Base-by-base conservation (phyloP, 495 filamentous ascomycete genomes). In the Cudoniella acicularis region DNA sequence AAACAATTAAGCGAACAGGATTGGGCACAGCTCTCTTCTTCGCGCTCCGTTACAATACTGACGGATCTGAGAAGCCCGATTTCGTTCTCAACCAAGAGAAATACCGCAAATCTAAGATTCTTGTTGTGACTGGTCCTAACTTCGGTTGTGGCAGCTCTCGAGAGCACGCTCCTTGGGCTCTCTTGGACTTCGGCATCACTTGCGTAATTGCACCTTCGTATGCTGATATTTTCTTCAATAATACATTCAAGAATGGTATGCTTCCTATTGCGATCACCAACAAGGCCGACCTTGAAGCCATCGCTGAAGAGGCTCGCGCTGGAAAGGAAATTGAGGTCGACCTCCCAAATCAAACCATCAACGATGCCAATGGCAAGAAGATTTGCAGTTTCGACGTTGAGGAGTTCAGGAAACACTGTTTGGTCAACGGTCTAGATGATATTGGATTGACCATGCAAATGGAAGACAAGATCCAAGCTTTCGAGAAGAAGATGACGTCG, bases 181-280 rank as follows among this genome's bases (percentile, higher is more conserved):
- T 98, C 23, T 85, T 94, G 49, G 94, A 98, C 73, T 98, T 98
- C 66, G 94, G 94, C 57, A 94, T 98, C 76, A 90, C 87, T 67
- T 92, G 88, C 69, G 81, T 98, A 62, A 96, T 98, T 64, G 94
- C 93, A 1, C 90, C 92, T 10, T 90, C 86, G 16, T 98, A 89
- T 67, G 93, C 91, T 58, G 94, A 98, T 68, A 98, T 98, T 74
- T 97, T 97, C 83, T 96, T 92, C 84, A 98, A 97, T 83, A 98
- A 98, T 77, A 95, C 90, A 17, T 97, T 97, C 83, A 98, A 98
- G 82, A 98, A 98, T 76, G 94, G 93, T 74, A 98, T 98, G 94
- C 81, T 98, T 40, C 92, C 93, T 23, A 82, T 97, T 62, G 73
- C 79, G 40, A 88, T 98, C 70, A 75, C 79, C 30, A 82, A 92